Evolutionary conservation across 2,329 filamentous ascomycete genomes (phyloP).

Genomic region (Annulohypoxylon truncatum): DNA sequence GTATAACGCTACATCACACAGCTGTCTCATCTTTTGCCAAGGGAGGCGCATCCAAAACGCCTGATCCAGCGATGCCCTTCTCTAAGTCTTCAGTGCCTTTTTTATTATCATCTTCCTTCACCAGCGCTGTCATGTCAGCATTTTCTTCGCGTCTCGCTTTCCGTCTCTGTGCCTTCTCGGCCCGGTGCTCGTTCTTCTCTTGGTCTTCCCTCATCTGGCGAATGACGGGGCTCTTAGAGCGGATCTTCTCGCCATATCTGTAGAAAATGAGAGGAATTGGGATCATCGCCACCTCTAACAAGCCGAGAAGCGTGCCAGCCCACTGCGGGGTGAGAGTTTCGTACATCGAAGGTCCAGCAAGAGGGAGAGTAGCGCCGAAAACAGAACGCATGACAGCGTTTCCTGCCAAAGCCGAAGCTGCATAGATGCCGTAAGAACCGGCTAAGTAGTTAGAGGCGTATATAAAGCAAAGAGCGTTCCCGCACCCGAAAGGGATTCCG

Average conservation of each 20-base stretch:
- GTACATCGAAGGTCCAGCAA: constrained; percentile 82
- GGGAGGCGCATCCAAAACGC: neutral
- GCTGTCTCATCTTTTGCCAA: constrained; percentile 16
- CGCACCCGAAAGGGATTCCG: constrained; percentile 81
- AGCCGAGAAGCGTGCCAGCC: constrained; percentile 79
- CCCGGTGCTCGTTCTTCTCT: constrained; percentile 53
- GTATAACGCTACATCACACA: neutral
- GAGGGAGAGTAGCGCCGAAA: constrained; percentile 81
- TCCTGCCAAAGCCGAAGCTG: constrained; percentile 82
- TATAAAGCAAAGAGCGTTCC: constrained; percentile 83
- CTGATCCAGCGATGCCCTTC: constrained; percentile 14
- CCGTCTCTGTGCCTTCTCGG: constrained; percentile 47
- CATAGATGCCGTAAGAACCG: constrained; percentile 82
- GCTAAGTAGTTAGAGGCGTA: constrained; percentile 85
- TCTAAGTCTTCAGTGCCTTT: constrained; percentile 10
- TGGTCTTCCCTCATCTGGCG: constrained; percentile 59
- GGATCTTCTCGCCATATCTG: constrained; percentile 65
- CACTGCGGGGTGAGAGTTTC: constrained; percentile 75
- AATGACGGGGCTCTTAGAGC: constrained; percentile 62
- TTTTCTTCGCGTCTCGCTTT: constrained; percentile 33
- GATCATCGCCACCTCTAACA: constrained; percentile 78
- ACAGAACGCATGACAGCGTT: constrained; percentile 80
- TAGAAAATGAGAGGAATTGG: constrained; percentile 87
- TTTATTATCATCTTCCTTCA: constrained; percentile 14
- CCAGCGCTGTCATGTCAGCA: neutral